Base-by-base conservation (phyloP, 257 asterid species). In the Solanum lycopersicoides region DNA sequence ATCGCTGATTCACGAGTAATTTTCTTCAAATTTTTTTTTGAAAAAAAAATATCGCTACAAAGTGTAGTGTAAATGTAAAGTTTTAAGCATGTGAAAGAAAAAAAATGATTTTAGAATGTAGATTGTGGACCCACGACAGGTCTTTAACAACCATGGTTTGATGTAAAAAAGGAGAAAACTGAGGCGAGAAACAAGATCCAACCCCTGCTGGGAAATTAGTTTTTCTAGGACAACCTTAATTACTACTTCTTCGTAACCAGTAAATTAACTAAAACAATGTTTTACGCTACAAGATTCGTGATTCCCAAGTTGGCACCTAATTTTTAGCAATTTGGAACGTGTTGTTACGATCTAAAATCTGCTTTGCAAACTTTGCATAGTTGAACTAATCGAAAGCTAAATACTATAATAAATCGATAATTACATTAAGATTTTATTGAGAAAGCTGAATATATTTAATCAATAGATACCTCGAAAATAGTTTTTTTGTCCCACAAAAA, bases 131-230 rank as follows among this genome's bases (percentile, higher is more conserved):
- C 76, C 76, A 30, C n/a, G 41, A 69, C 12, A 30, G 76, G 23
- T 69, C 76, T 69, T 28, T 30, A 69, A 8, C 23, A 69, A 15
- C 13, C 41, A 69, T 69, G 76, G 41, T 30, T 69, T 14, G 41
- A 69, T 30, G 23, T 6, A 6, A 28, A 12, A 28, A 28, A 35
- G 80, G 80, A 72, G 80, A 18, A 9, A 72, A 72, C 2, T 18
- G 45, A 35, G 47, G 47, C 80, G 80, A 72, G 80, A 72, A 72
- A 35, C 47, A 72, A 34, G 47, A 16, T 72, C 80, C 80, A 35
- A 72, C 13, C 14, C 21, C 9, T 5, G 37, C 21, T 28, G 74
- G 44, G 4, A 72, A 72, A 72, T 72, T 34, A 34, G 15, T 15
- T 34, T 10, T 35, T 34, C 13, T 72, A 18, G 79, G 80, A 69